Evolutionary conservation across 192 early-diverging fungal genomes (phyloP), one percentile per base, ranked within the genome.

Genomic region (Mortierella alpina): DNA sequence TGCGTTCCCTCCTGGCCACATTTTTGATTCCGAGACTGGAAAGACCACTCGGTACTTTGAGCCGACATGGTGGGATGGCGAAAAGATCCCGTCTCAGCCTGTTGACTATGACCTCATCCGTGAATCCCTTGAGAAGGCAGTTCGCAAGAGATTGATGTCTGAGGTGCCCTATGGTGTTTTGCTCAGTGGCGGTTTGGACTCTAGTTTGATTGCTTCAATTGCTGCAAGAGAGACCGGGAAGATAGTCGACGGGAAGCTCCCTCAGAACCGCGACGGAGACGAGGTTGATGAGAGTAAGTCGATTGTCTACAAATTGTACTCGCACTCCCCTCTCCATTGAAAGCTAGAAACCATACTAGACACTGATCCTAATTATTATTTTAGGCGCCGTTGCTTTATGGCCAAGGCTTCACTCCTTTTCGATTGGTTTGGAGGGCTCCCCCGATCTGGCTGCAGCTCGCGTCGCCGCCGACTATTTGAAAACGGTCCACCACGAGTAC

Each of bases 101-200:
- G 73, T 86, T 41, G 88, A 94, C 66, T 96, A 96, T 83, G 88
- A 82, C 47, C 55, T 88, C 40, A 83, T 99, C 69, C 90, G 98
- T 23, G 87, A 91, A 71, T 82, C 95, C 20, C 86, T 99, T 65
- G 94, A 95, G 55, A 91, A 88, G 48, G 90, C 96, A 41, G 96
- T 98, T 45, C 92, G 94, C 83, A 99, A 99, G 89, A 88, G 98
- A 68, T 87, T 99, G 67, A 99, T 99, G 98, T 91, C 92, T 65
- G 98, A 99, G 70, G 98, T 99, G 14, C 98, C 98, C 47, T 99
- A 95, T 82, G 98, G 98, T 73, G 98, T 99, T 46, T 87, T 99
- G 66, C 89, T 99, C 47, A 92, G 90, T 60, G 98, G 98, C 66
- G 98, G 98, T 15, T 86, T 99, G 65, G 98, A 99, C 82, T 98